Evolutionary conservation across 306 rosid genomes (phyloP).

Genomic region (Cicer cuneatum): DNA sequence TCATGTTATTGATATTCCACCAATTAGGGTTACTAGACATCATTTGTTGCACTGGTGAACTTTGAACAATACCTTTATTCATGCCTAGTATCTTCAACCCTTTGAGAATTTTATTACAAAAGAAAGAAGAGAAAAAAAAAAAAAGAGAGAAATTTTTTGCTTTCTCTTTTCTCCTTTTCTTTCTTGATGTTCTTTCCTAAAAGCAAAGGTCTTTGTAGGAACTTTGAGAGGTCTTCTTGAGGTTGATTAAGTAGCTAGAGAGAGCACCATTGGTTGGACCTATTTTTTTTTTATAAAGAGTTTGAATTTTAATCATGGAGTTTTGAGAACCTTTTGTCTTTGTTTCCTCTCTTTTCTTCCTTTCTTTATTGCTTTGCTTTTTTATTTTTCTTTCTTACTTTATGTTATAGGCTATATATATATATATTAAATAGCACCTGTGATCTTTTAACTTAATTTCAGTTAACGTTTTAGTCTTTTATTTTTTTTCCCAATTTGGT

Average conservation of each 20-base stretch:
- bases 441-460: too few relatives aligned
- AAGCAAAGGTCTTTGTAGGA: conserved; percentile 57
- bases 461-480: too few relatives aligned
- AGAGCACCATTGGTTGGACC: conserved; percentile 44
- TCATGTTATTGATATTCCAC: conserved; percentile 85
- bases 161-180: conserved; percentile 32
- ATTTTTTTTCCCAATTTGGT: too few relatives aligned
- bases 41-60: conserved; percentile 94
- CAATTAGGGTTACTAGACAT: conserved; percentile 91
- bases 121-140: not conserved
- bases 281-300: conserved; percentile 57
- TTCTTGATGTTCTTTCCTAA: conserved; percentile 47
- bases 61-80: conserved; percentile 84
- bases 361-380: conserved; percentile 55
- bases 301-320: conserved; percentile 79
- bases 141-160: conserved; percentile 13
- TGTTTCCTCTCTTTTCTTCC: conserved; percentile 50
- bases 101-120: conserved; percentile 12
- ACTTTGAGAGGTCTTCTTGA: conserved; percentile 60
- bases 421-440: too few relatives aligned
- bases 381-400: conserved; percentile 49
- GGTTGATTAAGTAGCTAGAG: conserved; percentile 63
- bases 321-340: conserved; percentile 62
- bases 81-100: conserved; percentile 45
- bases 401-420: conserved; percentile 17